Percentiles rank a stretch among this genome's conserved stretches.
Conservation (phyloP, 2,329 filamentous ascomycete genomes). For the Cryphonectria radicalis region DNA sequence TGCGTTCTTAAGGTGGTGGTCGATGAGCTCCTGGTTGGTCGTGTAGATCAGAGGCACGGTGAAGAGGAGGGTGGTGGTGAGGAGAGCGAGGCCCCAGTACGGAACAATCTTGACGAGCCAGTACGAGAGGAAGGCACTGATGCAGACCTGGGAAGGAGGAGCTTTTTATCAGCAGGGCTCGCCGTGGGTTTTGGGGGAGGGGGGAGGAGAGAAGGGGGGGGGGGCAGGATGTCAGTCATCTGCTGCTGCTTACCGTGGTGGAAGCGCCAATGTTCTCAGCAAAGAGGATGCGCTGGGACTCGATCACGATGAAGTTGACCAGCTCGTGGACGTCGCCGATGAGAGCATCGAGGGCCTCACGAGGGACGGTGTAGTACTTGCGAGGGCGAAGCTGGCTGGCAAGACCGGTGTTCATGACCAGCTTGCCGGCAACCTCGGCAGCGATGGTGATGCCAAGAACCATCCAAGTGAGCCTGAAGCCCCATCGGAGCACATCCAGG, state of each 20-base stretch:
- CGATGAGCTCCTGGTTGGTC: conserved; percentile 72
- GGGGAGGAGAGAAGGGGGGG: conserved; percentile 18
- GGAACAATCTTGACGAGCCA: conserved; percentile 71
- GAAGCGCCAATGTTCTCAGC: conserved; percentile 69
- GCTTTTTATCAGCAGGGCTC: conserved; percentile 17
- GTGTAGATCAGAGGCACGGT: conserved; percentile 67
- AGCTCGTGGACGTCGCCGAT: conserved; percentile 70
- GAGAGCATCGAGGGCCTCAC: conserved; percentile 63
- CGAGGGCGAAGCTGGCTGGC: conserved; percentile 68
- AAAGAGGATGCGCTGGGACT: conserved; percentile 69
- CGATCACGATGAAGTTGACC: conserved; percentile 73
- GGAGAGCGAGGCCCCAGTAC: conserved; percentile 69
- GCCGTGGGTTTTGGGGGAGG: conserved; percentile 9
- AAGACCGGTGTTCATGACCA: conserved; percentile 63
- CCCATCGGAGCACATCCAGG: conserved; percentile 67
- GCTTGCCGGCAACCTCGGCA: conserved; percentile 65
- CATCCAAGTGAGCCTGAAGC: conserved; percentile 69
- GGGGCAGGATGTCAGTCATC: conserved; percentile 23
- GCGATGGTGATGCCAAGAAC: conserved; percentile 62
- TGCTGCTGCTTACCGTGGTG: conserved; percentile 55
- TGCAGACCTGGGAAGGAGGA: conserved; percentile 52
- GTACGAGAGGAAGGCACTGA: conserved; percentile 68
- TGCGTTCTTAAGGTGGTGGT: conserved; percentile 62
- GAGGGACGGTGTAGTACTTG: conserved; percentile 69
- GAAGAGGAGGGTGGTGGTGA: conserved; percentile 64